Evolutionary conservation across 2,329 filamentous ascomycete genomes (phyloP).

Genomic region (Trichoderma simmonsii): DNA sequence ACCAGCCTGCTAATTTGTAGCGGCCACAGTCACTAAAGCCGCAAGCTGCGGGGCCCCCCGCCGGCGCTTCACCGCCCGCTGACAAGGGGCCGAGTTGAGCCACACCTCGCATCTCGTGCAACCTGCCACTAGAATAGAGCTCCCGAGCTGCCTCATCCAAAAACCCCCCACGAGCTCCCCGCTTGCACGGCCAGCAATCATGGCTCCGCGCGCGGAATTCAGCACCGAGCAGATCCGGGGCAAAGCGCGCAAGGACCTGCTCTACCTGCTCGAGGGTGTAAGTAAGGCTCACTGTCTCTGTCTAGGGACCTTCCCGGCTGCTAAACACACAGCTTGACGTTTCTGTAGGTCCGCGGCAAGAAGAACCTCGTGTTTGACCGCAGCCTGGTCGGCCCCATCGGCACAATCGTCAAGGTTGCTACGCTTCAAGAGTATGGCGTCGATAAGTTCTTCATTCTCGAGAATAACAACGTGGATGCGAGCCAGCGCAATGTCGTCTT

Average conservation of each 20-base stretch:
- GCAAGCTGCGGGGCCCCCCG: neutral
- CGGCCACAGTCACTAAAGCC: neutral
- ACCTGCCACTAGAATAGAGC: neutral
- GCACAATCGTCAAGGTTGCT: conserved; percentile 90
- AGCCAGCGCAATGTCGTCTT: conserved; percentile 95
- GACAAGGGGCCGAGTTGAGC: neutral
- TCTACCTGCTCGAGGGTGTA: conserved; percentile 92
- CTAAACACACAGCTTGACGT: conserved; percentile 21
- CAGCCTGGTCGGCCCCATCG: conserved; percentile 82
- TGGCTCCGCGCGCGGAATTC: conserved; percentile 70
- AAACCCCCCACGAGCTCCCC: conserved; percentile 18
- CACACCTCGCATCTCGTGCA: neutral
- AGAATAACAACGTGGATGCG: conserved; percentile 92
- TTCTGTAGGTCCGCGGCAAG: conserved; percentile 83
- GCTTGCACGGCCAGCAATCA: conserved; percentile 48
- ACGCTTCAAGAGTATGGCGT: conserved; percentile 96
- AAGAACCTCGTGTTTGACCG: conserved; percentile 96
- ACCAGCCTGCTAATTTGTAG: neutral
- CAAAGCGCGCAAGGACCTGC: conserved; percentile 81
- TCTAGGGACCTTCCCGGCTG: conserved; percentile 6
- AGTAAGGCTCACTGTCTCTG: conserved; percentile 47
- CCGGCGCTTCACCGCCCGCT: conserved; percentile 2
- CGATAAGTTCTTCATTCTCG: conserved; percentile 94
- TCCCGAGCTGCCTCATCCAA: conserved; percentile 15
- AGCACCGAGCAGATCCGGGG: conserved; percentile 73